Evolutionary conservation across 352 stramenopile species (phyloP).

Genomic region (Saprolegnia parasitica): DNA sequence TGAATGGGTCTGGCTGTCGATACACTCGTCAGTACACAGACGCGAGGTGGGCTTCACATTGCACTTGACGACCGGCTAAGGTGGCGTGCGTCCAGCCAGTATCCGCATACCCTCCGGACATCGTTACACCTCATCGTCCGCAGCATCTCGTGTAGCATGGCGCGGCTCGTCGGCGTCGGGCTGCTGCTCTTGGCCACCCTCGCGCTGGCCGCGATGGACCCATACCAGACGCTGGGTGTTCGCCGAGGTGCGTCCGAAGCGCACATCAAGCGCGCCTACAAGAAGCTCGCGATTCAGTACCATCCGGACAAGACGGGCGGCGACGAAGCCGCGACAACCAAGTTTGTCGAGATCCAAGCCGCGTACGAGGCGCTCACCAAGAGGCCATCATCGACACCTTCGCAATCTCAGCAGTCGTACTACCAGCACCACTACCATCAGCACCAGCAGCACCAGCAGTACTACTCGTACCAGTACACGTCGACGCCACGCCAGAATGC

Average conservation of each 20-base stretch:
- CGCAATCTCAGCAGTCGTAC: constrained; percentile 34
- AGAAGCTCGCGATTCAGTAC: constrained; percentile 81
- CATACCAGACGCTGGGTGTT: constrained; percentile 67
- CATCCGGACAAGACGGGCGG: constrained; percentile 87
- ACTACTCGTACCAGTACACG: constrained; percentile 31
- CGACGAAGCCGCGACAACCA: constrained; percentile 47
- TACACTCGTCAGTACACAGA: too few species aligned
- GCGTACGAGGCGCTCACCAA: constrained; percentile 66
- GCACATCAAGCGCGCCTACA: constrained; percentile 84
- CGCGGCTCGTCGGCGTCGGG: constrained; percentile 31
- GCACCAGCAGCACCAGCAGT: constrained; percentile 44
- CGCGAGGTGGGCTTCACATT: too few species aligned
- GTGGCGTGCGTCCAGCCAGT: too few species aligned
- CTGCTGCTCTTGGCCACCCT: constrained; percentile 29
- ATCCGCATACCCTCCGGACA: too few species aligned
- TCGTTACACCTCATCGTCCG: too few species aligned
- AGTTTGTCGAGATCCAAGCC: constrained; percentile 70
- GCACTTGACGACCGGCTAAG: too few species aligned
- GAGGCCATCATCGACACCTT: constrained; percentile 26
- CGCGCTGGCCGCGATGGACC: constrained; percentile 34
- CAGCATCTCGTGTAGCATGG: too few species aligned
- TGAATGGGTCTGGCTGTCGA: too few species aligned
- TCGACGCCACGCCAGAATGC: not conserved
- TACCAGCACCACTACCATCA: constrained; percentile 48
- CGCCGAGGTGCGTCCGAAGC: constrained; percentile 52